phyloP scores from a whole-genome alignment of 2,329 filamentous ascomycete species.

The Monilinia fructigena region DNA sequence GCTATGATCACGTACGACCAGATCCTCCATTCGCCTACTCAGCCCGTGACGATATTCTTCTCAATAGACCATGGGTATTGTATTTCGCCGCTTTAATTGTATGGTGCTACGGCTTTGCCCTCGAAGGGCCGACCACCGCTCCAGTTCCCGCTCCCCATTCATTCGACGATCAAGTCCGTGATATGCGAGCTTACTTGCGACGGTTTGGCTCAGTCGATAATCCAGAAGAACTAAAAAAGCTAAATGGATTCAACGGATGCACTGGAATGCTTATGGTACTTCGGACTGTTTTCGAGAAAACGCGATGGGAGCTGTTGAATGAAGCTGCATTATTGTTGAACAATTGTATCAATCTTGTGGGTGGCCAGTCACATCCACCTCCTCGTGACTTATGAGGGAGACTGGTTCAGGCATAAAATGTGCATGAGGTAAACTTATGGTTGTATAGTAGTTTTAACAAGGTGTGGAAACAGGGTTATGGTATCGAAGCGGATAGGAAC shows the following conservation, averaged over 20 bases:
- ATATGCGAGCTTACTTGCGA: slow-evolving; percentile 78
- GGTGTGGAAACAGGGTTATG: not conserved
- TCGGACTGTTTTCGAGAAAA: slow-evolving; percentile 75
- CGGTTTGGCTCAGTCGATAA: slow-evolving; percentile 68
- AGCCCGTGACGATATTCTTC: slow-evolving; percentile 80
- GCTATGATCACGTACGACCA: slow-evolving; percentile 30
- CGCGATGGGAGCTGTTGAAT: slow-evolving; percentile 87
- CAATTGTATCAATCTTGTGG: slow-evolving; percentile 67
- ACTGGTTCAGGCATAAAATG: not conserved
- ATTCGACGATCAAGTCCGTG: slow-evolving; percentile 65
- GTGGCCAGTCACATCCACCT: slow-evolving; percentile 9
- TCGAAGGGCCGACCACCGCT: slow-evolving; percentile 72
- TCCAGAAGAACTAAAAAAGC: slow-evolving; percentile 73
- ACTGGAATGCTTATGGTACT: slow-evolving; percentile 79
- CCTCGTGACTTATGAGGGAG: not conserved
- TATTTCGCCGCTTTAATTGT: slow-evolving; percentile 91
- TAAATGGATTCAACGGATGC: slow-evolving; percentile 78
- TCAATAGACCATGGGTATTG: slow-evolving; percentile 92
- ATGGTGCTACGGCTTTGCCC: slow-evolving; percentile 90
- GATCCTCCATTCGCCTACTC: slow-evolving; percentile 59
- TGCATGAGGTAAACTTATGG: no score
- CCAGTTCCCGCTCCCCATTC: slow-evolving; percentile 46
- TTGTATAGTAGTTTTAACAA: slow-evolving; percentile 1
- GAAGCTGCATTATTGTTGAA: slow-evolving; percentile 79
- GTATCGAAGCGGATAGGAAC: not conserved